Evolutionary conservation across 495 filamentous ascomycete genomes (phyloP), one percentile per base, ranked within the genome.

Genomic region (Hypomontagnella submonticulosa): DNA sequence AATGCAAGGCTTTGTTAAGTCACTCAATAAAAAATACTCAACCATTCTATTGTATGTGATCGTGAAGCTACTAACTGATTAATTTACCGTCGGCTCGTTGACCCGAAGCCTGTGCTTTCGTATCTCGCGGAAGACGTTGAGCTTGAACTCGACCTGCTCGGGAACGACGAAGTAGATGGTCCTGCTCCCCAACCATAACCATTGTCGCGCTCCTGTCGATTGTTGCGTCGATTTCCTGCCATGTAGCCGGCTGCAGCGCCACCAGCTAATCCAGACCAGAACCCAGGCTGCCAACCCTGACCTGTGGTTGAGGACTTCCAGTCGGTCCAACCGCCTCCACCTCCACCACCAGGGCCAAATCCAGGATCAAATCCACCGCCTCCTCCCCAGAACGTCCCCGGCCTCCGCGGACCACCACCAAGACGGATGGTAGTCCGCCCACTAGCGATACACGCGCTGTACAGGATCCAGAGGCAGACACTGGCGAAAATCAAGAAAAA

Each of bases 71-170:
- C 12, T 11, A 4, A 34, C 16, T 16, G 1, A 4, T 11, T 78
- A 97, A 20, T 3, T 65, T 78, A 97, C 67, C 93, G 85, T 57
- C 95, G 83, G 57, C 83, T 87, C 0, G 93, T 97, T 10, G 91
- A 92, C 5, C 95, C 95, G 79, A 96, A 98, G 1, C 95, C 95
- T 5, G 93, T 97, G 65, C 89, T 92, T 59, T 91, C 84, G 66
- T 91, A 84, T 57, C 87, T 86, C 6, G 85, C 72, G 13, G 86
- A 78, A 36, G 84, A 75, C 74, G 78, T 73, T 38, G 82, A 78
- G 3, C 73, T 75, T 30, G 78, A 77, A 51, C 76, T 72, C 23
- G 82, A 78, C 30, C 69, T 67, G 53, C 68, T 69, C 54, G 75
- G 79, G n/a, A 71, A 72, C 23, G 71, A 71, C 10, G 76, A 69